phyloP scores from a whole-genome alignment of 2,329 filamentous ascomycete species.

The Lachnellula cervina region DNA sequence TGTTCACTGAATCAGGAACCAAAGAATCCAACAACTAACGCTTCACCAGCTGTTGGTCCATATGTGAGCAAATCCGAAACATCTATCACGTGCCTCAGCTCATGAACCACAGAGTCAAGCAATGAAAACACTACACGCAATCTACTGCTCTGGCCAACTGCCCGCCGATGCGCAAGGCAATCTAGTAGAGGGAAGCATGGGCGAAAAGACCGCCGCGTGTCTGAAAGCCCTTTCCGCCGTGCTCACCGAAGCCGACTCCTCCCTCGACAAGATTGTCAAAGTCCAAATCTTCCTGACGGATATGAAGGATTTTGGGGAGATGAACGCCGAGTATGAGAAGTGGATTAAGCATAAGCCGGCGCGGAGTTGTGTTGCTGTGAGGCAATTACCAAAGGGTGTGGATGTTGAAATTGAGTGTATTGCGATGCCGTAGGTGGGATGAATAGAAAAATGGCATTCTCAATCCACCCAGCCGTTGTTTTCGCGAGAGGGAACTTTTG shows the following conservation, averaged over 20 bases:
- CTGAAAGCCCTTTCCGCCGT: slow-evolving; percentile 80
- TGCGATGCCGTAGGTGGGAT: slow-evolving; percentile 49
- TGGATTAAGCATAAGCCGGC: slow-evolving; percentile 81
- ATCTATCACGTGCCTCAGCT: slow-evolving; percentile 11
- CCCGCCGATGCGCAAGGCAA: slow-evolving; percentile 28
- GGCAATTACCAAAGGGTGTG: slow-evolving; percentile 79
- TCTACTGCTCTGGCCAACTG: slow-evolving; percentile 59
- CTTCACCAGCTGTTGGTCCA: slow-evolving; percentile 50
- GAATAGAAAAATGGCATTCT: no score
- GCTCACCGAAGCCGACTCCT: slow-evolving; percentile 74
- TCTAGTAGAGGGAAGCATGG: slow-evolving; percentile 48
- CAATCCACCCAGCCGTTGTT: no score
- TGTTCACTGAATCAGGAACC: slow-evolving; percentile 1
- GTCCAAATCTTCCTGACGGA: slow-evolving; percentile 86
- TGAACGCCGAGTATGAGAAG: slow-evolving; percentile 83
- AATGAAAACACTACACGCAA: slow-evolving; percentile 59
- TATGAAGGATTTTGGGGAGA: slow-evolving; percentile 82
- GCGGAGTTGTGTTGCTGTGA: slow-evolving; percentile 85
- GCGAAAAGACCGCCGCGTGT: slow-evolving; percentile 57
- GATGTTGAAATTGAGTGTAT: slow-evolving; percentile 89
- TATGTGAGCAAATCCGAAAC: slow-evolving; percentile 44
- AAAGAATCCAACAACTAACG: slow-evolving; percentile 4
- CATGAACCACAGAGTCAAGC: slow-evolving; percentile 51
- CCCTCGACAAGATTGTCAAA: slow-evolving; percentile 79
- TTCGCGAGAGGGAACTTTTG: no score